Percentiles rank a stretch among this genome's conserved stretches.
Conservation (phyloP, 345 rosid species). For the Orychophragmus violaceus region DNA sequence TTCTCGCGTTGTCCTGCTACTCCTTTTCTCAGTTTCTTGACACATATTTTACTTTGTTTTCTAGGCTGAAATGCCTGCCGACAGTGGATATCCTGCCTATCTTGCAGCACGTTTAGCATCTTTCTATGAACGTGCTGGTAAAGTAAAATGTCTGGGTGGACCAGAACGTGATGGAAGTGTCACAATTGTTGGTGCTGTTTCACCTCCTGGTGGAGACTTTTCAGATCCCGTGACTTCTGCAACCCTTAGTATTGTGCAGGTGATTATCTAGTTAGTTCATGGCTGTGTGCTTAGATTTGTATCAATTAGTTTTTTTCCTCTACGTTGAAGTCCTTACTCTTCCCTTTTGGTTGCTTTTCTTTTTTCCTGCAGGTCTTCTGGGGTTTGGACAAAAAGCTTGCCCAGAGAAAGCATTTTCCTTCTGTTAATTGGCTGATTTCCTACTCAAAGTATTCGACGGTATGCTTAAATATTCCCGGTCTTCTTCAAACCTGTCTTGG, state of each 20-base stretch:
- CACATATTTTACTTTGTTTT: conserved; percentile 20
- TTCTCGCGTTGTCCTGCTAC: background rate
- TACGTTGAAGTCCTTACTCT: conserved; percentile 5
- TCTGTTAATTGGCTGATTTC: conserved; percentile 99
- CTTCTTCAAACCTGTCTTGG: background rate
- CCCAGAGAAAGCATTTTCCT: conserved; percentile 99
- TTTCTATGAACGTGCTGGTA: conserved; percentile 98
- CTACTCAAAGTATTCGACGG: conserved; percentile 92
- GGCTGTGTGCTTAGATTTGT: background rate
- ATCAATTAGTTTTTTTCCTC: background rate
- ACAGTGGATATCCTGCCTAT: conserved; percentile 99
- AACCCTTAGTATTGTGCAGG: conserved; percentile 99
- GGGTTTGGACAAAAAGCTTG: conserved; percentile 99
- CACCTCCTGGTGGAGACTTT: conserved; percentile 99
- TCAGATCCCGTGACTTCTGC: conserved; percentile 99
- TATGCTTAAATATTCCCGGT: conserved; percentile 33
- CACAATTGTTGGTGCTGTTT: conserved; percentile 98
- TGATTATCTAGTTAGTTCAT: conserved; percentile 22
- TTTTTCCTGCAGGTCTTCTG: conserved; percentile 78
- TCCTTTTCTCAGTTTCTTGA: conserved; percentile 7
- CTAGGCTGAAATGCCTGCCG: conserved; percentile 99
- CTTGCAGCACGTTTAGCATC: conserved; percentile 98
- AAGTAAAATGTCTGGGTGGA: conserved; percentile 96
- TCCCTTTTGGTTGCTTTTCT: background rate
- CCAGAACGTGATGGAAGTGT: conserved; percentile 99